Evolutionary conservation across 345 rosid species (phyloP), one percentile per base, ranked within the genome.

Genomic region (Syzygium jambos): DNA sequence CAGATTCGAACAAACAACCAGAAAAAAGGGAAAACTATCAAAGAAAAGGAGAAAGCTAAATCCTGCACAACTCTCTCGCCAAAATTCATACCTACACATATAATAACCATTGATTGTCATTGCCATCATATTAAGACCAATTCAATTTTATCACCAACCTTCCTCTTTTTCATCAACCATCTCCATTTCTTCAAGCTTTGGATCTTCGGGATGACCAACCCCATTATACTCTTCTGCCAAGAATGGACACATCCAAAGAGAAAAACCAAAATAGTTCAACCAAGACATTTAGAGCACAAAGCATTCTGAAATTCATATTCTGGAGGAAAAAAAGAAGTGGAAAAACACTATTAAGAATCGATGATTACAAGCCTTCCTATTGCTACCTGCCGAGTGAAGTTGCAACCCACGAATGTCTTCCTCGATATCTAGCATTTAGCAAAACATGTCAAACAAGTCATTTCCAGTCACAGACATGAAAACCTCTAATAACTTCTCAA

Each of bases 91-190:
- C 22, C 5, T 11, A 84, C 41, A 43, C 11, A 30, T 30, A 43
- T n/a, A 53, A 53, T 84, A 30, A 52, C 61, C 57, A 84, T 84
- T 49, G 61, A 34, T 29, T 0, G 14, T 15, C 46, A 53, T 25
- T 30, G 10, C 43, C 59, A 29, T 53, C 3, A 29, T 30, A 34
- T 30, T 10, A 52, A 29, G 38, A 51, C 4, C 10, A 63, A 29
- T n/a, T 84, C 34, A 51, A 83, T 89, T 73, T 25, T 25, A 17
- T 41, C 84, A 89, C 90, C 78, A 56, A 89, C 90, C 90, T 89
- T 85, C 85, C 12, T 86, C 87, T 21, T 7, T 77, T 57, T 87
- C 84, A 65, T 68, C 87, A 84, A 52, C 78, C 51, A 61, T 56
- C 38, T 89, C 90, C 56, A 56, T 54, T 85, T 89, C 86, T 84